Evolutionary conservation across 1,284 basidiomycete genomes (phyloP).

Genomic region (Rhodotorula sp.): DNA sequence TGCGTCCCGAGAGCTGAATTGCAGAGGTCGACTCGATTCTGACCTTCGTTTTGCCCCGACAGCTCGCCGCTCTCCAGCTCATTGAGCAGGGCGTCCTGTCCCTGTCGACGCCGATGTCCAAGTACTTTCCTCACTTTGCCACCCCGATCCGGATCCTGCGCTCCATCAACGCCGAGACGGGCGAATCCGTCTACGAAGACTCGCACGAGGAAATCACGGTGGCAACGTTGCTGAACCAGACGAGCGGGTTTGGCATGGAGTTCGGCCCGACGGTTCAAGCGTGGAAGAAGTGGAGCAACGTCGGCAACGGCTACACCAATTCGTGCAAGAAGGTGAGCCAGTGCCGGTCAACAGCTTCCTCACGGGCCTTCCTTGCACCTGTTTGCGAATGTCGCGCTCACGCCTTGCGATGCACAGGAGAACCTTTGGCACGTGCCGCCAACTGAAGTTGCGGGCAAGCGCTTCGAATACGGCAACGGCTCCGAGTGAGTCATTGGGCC

Average conservation of each 20-base stretch:
- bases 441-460: constrained; percentile 41
- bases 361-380: neutral
- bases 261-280: constrained; percentile 41
- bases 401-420: constrained; percentile 29
- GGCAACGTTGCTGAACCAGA: constrained; percentile 46
- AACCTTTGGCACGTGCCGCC: constrained; percentile 48
- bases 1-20: constrained; percentile 32
- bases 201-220: constrained; percentile 41
- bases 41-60: neutral
- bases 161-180: constrained; percentile 29
- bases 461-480: constrained; percentile 47
- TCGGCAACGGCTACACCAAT: constrained; percentile 46
- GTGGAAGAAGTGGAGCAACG: constrained; percentile 42
- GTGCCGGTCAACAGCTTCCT: neutral
- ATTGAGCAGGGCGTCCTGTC: constrained; percentile 44
- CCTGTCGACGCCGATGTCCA: constrained; percentile 42
- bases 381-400: neutral
- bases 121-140: constrained; percentile 37
- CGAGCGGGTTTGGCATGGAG: constrained; percentile 47
- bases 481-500: constrained; percentile 39
- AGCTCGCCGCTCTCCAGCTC: constrained; percentile 44
- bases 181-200: constrained; percentile 29
- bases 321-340: constrained; percentile 46
- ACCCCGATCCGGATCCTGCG: constrained; percentile 36
- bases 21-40: no score